Conservation (phyloP, 352 stramenopile genomes). For the Aphanomyces cochlioides region DNA sequence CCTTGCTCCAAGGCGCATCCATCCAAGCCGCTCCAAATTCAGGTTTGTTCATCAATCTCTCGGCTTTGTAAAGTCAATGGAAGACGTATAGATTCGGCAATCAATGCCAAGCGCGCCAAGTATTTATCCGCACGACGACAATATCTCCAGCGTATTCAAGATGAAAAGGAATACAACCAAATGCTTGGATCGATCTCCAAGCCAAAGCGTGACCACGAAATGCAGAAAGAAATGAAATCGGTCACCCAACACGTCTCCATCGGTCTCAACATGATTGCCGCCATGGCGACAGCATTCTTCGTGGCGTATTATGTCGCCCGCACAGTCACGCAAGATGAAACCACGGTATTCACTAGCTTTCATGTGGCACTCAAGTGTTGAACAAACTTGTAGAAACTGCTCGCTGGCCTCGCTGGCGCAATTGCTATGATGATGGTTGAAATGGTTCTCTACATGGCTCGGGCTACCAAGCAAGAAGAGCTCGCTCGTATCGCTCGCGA, state of each 20-base stretch:
- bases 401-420: slow-evolving; percentile 59
- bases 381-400: slow-evolving; percentile 43
- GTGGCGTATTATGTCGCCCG: slow-evolving; percentile 70
- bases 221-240: slow-evolving; percentile 59
- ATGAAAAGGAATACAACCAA: slow-evolving; percentile 73
- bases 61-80: too few species aligned
- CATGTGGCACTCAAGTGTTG: neutral
- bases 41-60: neutral
- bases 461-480: slow-evolving; percentile 48
- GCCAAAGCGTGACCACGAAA: slow-evolving; percentile 43
- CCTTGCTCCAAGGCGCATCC: slow-evolving; percentile 5
- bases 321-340: slow-evolving; percentile 69
- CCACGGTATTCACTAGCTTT: slow-evolving; percentile 43
- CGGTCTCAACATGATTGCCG: slow-evolving; percentile 81
- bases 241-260: slow-evolving; percentile 75
- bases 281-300: slow-evolving; percentile 72
- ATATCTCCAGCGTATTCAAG: slow-evolving; percentile 68
- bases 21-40: slow-evolving; percentile 1
- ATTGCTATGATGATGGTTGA: slow-evolving; percentile 87
- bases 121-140: slow-evolving; percentile 46
- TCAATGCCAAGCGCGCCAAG: neutral
- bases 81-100: neutral
- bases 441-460: slow-evolving; percentile 83
- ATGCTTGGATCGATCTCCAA: slow-evolving; percentile 70
- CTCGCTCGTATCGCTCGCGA: slow-evolving; percentile 19